A percentile compares a stretch with the other conserved stretches of the same genome.
phyloP scores from a whole-genome alignment of 176 grass and related monocot species.

The Raddia guianensis region DNA sequence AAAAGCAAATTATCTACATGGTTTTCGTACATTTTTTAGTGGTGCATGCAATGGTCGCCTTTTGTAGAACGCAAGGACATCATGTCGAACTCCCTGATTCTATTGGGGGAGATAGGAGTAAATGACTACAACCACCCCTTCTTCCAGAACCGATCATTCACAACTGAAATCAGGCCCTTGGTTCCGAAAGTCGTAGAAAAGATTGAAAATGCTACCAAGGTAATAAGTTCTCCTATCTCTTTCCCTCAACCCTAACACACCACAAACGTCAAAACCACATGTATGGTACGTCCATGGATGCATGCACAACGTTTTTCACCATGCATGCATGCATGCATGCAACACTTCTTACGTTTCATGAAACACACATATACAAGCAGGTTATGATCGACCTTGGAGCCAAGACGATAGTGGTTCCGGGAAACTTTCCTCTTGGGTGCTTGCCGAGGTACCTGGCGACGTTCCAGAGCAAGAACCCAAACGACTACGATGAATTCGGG shows the following conservation, averaged over 20 bases:
- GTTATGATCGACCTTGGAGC: conserved; percentile 48
- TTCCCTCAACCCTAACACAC: neutral
- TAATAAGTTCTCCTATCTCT: neutral
- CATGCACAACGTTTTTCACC: no score
- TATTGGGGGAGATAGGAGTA: conserved; percentile 53
- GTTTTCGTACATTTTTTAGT: no score
- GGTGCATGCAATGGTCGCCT: no score
- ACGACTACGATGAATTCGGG: conserved; percentile 51
- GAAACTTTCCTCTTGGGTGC: conserved; percentile 45
- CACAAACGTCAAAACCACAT: no score
- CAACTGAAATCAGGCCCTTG: conserved; percentile 30
- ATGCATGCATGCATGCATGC: no score
- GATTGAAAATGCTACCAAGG: conserved; percentile 44
- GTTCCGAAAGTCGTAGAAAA: conserved; percentile 42
- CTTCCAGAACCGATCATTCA: conserved; percentile 43
- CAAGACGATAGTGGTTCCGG: conserved; percentile 57
- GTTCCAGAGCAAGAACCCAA: conserved; percentile 24
- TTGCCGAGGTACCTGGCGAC: conserved; percentile 28
- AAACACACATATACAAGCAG: neutral
- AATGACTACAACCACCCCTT: conserved; percentile 67
- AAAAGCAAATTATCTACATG: no score
- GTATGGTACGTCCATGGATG: no score
- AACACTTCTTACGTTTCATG: neutral
- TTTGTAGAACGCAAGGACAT: neutral
- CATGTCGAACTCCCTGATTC: conserved; percentile 30